Conservation (phyloP, 139 green algal genomes). For the Zygnema cylindricum region DNA sequence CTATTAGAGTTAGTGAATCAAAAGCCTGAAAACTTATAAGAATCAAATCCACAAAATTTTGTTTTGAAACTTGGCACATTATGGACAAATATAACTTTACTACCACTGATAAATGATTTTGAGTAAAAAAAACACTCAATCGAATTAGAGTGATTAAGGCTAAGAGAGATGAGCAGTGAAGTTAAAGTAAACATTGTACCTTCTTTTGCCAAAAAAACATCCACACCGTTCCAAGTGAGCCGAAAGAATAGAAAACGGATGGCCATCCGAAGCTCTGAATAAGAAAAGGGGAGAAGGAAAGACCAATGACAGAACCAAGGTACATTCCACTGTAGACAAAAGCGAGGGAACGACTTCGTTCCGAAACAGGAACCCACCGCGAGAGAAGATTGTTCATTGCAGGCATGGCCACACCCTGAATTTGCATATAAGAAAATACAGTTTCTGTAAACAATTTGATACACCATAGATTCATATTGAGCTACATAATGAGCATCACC, state of each 20-base stretch:
- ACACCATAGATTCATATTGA: background rate
- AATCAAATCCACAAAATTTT: no score
- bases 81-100: slow-evolving; percentile 41
- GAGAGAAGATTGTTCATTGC: slow-evolving; percentile 98
- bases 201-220: slow-evolving; percentile 73
- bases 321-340: slow-evolving; percentile 97
- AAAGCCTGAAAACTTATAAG: no score
- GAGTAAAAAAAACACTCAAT: no score
- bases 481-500: background rate
- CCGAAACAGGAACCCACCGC: slow-evolving; percentile 85
- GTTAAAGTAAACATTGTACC: no score
- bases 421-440: background rate
- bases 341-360: slow-evolving; percentile 87
- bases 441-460: background rate
- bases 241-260: slow-evolving; percentile 94
- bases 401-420: slow-evolving; percentile 92
- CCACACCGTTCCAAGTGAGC: slow-evolving; percentile 82
- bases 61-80: background rate
- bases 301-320: slow-evolving; percentile 73
- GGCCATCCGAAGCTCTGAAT: slow-evolving; percentile 79
- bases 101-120: no score
- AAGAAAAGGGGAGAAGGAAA: slow-evolving; percentile 57
- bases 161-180: no score
- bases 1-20: no score
- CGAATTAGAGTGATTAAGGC: no score